Evolutionary conservation across 768 basidiomycete species (phyloP).

Genomic region (Lyophyllum shimeji): DNA sequence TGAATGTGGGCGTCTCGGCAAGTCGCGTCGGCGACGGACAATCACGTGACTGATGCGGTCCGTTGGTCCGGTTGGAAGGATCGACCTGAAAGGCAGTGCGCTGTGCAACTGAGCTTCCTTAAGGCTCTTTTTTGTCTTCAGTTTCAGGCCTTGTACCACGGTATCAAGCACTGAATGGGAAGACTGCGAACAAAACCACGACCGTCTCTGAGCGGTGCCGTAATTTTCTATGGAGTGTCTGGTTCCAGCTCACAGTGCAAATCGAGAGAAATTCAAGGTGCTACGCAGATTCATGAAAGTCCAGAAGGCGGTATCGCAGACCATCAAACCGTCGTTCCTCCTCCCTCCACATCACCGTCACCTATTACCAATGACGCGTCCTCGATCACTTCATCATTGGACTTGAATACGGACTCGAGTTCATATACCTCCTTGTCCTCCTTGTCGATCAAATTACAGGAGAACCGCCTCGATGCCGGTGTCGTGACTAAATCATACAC

Average conservation of each 20-base stretch:
- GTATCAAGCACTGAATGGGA: slow-evolving; percentile 15
- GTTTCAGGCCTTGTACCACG: neutral
- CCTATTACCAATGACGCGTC: neutral
- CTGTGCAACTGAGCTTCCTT: no score
- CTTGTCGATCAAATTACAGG: neutral
- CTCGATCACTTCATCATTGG: neutral
- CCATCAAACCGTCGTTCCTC: neutral
- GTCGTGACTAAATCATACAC: neutral
- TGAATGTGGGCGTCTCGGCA: no score
- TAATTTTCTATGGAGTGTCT: slow-evolving; percentile 24
- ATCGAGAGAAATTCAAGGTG: no score
- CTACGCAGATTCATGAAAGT: neutral
- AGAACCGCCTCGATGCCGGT: neutral
- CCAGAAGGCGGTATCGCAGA: neutral
- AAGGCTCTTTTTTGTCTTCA: neutral
- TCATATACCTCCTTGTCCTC: neutral
- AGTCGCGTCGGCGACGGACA: neutral
- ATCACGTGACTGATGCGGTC: no score
- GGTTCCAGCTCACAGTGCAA: no score
- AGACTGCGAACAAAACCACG: slow-evolving; percentile 6
- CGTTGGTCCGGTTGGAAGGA: no score
- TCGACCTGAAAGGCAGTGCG: no score
- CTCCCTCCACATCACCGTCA: neutral
- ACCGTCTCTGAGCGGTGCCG: slow-evolving; percentile 20
- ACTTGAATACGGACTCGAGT: neutral